phyloP scores from a whole-genome alignment of 495 filamentous ascomycete genomes.

The Podospora sp. region DNA sequence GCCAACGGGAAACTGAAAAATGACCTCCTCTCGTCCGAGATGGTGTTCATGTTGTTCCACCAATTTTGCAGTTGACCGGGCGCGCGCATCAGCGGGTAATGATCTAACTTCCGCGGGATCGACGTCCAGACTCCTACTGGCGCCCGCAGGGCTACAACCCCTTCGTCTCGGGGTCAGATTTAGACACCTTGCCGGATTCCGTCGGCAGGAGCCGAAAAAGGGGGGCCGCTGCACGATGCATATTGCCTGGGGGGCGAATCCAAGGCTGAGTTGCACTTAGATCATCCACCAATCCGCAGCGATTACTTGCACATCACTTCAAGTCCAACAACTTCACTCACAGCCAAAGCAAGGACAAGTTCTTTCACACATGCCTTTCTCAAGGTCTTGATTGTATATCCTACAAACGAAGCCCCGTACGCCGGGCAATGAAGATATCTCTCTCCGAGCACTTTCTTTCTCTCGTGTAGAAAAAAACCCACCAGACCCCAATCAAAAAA shows the following conservation, averaged over 20 bases:
- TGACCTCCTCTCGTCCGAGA: not conserved
- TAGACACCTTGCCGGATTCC: not conserved
- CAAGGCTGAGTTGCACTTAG: not conserved
- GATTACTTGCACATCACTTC: not conserved
- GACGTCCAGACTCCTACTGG: not conserved
- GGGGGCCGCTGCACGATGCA: not conserved
- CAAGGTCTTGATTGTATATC: constrained; percentile 5
- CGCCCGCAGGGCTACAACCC: not conserved
- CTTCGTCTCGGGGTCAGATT: not conserved
- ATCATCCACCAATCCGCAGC: not conserved
- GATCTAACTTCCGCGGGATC: not conserved
- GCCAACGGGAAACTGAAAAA: not conserved
- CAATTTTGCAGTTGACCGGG: not conserved
- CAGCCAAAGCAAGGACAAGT: not conserved
- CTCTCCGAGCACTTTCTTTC: not conserved
- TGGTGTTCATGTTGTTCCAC: not conserved
- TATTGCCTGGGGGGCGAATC: not conserved
- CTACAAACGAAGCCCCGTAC: constrained; percentile 3
- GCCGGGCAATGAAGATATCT: not conserved
- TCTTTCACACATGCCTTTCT: not conserved
- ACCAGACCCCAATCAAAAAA: not conserved
- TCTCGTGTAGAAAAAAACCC: not conserved
- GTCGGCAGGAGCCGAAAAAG: constrained; percentile 2
- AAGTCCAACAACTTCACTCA: not conserved
- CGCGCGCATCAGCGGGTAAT: not conserved